These are phyloP conservation scores for Triticum urartu DNA, from an alignment of 176 grass and related monocot genomes.

Conservation along the genomic window DNA sequence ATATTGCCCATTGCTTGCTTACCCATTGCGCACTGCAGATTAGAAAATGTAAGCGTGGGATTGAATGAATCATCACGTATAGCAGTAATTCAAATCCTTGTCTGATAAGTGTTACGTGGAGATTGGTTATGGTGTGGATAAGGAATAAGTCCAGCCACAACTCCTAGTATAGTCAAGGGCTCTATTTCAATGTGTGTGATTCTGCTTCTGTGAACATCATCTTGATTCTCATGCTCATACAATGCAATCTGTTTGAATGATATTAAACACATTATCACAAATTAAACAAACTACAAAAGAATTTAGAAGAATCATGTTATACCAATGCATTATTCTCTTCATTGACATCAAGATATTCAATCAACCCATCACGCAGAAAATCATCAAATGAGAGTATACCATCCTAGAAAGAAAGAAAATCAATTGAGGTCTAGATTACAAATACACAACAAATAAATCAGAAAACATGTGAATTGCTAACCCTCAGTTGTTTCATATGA, in stretches of 20 bases:
- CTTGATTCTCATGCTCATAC: constrained; percentile 74
- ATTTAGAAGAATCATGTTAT: constrained; percentile 11
- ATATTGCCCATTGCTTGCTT: constrained; percentile 99
- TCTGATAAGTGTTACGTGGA: constrained; percentile 96
- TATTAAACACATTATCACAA: constrained; percentile 8
- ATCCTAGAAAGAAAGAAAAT: constrained; percentile 44
- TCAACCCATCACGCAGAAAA: constrained; percentile 79
- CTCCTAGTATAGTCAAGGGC: constrained; percentile 78
- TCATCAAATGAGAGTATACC: constrained; percentile 78
- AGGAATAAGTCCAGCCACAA: constrained; percentile 87
- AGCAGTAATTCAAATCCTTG: constrained; percentile 23
- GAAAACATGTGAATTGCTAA: constrained; percentile 35
- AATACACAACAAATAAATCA: constrained; percentile 20
- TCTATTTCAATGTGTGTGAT: constrained; percentile 96
- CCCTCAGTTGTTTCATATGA: constrained; percentile 87
- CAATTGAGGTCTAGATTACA: constrained; percentile 10
- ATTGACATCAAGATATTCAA: constrained; percentile 96
- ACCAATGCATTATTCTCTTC: constrained; percentile 98
- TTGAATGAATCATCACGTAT: background rate
- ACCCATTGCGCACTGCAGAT: constrained; percentile 86
- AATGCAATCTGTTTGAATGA: constrained; percentile 71
- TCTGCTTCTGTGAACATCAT: constrained; percentile 60
- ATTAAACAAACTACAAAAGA: constrained; percentile 10
- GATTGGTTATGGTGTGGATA: constrained; percentile 97
- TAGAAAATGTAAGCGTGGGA: background rate